Evolutionary conservation across 2,329 filamentous ascomycete species (phyloP).

Genomic region (Diplodia mutila): DNA sequence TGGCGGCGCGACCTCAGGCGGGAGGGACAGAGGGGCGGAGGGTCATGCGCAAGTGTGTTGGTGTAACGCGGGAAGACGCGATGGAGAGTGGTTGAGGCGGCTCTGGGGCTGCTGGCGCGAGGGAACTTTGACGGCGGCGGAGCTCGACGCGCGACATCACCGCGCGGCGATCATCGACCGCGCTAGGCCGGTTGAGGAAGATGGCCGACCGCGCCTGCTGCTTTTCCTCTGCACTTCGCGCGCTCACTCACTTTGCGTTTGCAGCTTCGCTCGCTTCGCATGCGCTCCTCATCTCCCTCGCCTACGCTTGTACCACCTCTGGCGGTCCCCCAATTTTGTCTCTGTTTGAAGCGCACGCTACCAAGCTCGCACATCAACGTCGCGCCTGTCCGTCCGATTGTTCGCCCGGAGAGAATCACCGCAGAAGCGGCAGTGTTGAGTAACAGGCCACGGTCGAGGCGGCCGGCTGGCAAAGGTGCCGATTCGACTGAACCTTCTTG

Average conservation of each 20-base stretch:
- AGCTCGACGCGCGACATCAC: slow-evolving; percentile 20
- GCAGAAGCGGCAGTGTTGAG: slow-evolving; percentile 11
- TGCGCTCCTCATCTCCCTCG: neutral
- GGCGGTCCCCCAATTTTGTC: neutral
- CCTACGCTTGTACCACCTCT: neutral
- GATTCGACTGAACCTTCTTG: slow-evolving; percentile 18
- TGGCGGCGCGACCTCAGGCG: slow-evolving; percentile 17
- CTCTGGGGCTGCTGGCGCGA: neutral
- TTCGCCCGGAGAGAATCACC: neutral
- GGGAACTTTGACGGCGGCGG: neutral
- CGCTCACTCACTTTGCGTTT: neutral
- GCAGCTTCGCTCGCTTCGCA: neutral
- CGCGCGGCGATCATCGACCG: neutral
- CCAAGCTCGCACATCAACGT: slow-evolving; percentile 5
- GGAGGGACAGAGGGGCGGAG: neutral
- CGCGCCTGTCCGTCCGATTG: neutral
- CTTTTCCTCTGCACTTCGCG: neutral
- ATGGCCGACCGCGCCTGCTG: neutral
- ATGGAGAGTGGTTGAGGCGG: slow-evolving; percentile 5
- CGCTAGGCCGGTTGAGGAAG: slow-evolving; percentile 17
- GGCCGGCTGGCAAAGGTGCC: slow-evolving; percentile 10
- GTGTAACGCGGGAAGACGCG: slow-evolving; percentile 2
- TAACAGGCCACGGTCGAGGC: slow-evolving; percentile 11
- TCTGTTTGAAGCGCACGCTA: neutral
- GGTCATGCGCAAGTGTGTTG: slow-evolving; percentile 7